phyloP scores from a whole-genome alignment of 257 asterid genomes.

The Solanum clarkiae region DNA sequence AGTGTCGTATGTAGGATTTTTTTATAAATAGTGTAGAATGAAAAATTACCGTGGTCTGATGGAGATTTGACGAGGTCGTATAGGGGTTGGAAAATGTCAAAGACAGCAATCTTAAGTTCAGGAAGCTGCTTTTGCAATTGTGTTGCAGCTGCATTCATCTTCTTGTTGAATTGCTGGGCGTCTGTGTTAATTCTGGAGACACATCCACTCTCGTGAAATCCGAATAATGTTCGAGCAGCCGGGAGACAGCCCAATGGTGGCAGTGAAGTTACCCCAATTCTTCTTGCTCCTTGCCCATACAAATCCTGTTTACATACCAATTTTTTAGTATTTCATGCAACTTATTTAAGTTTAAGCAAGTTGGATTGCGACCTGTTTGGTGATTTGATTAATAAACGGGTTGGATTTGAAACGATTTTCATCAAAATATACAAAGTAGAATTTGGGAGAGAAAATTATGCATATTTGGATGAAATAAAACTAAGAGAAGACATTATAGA shows the following conservation, averaged over 20 bases:
- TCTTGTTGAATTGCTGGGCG: conserved; percentile 69
- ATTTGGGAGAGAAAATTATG: neutral
- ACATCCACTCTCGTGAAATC: conserved; percentile 62
- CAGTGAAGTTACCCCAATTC: conserved; percentile 82
- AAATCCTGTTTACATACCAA: conserved; percentile 24
- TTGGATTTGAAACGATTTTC: neutral
- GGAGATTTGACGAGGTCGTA: conserved; percentile 59
- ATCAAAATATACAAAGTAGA: neutral
- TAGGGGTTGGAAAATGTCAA: conserved; percentile 72
- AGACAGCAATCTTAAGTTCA: conserved; percentile 52
- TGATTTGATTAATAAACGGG: neutral
- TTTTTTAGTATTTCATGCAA: neutral
- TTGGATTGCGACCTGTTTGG: too few relatives aligned
- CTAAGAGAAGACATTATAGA: too few relatives aligned
- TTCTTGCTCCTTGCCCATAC: conserved; percentile 75
- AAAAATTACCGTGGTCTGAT: conserved; percentile 32
- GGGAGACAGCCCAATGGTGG: conserved; percentile 96
- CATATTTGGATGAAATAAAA: too few relatives aligned
- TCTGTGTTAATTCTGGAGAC: conserved; percentile 57
- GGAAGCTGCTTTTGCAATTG: conserved; percentile 61
- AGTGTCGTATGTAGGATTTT: neutral
- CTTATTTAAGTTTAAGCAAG: neutral
- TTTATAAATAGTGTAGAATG: neutral
- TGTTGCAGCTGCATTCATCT: conserved; percentile 50
- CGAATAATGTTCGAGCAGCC: conserved; percentile 69